A percentile compares a stretch with the other conserved stretches of the same genome.
phyloP scores from a whole-genome alignment of 345 rosid species.

The Eucalyptus polyanthemos region DNA sequence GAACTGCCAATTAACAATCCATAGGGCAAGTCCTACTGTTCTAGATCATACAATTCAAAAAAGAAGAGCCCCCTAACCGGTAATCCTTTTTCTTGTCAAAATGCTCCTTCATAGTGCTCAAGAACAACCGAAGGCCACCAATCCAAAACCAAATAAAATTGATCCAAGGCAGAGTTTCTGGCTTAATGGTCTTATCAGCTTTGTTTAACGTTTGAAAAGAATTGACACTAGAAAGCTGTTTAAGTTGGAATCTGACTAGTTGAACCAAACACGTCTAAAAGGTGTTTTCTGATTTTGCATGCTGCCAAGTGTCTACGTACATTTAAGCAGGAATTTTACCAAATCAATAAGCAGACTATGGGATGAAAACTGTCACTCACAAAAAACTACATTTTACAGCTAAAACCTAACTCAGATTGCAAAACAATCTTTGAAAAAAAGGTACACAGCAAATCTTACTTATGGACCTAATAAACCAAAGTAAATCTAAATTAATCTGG shows the following conservation, averaged over 20 bases:
- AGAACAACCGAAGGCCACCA: background rate
- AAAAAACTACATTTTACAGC: background rate
- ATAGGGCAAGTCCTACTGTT: background rate
- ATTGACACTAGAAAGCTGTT: background rate
- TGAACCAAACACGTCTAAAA: background rate
- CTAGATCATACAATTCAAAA: background rate
- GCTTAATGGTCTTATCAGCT: background rate
- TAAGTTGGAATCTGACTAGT: background rate
- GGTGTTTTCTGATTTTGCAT: background rate
- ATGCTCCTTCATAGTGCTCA: background rate
- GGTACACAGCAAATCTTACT: background rate
- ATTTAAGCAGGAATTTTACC: background rate
- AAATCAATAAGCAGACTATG: background rate
- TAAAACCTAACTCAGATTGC: background rate
- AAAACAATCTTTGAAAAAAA: background rate
- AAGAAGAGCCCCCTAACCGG: background rate
- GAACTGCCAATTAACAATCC: background rate
- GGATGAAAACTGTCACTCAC: background rate
- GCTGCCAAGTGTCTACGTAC: background rate
- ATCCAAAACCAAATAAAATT: background rate
- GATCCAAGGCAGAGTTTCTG: background rate
- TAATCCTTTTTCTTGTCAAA: background rate
- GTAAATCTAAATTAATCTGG: background rate
- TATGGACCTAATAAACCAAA: background rate
- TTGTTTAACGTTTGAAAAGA: background rate